A percentile compares a stretch with the other conserved stretches of the same genome.
These are phyloP conservation scores for Trypanosoma congolense DNA, from an alignment of 208 protist genomes.

Conservation along the genomic window DNA sequence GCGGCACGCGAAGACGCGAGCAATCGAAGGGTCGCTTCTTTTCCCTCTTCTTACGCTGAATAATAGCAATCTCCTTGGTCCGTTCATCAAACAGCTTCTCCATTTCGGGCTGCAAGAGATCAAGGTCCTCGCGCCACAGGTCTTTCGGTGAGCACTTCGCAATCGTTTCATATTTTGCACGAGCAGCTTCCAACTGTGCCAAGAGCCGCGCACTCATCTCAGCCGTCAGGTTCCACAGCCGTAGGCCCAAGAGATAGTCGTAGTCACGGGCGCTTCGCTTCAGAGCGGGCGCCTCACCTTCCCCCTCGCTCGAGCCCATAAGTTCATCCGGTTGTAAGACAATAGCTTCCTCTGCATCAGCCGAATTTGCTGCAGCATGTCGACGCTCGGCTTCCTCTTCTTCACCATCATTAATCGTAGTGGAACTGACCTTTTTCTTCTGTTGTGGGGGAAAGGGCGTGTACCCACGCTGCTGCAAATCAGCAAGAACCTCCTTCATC, in stretches of 20 bases:
- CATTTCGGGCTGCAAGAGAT: conserved; percentile 60
- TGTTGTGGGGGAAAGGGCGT: conserved; percentile 74
- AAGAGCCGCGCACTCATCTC: conserved; percentile 94
- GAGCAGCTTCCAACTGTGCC: conserved; percentile 73
- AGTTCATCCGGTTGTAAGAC: too few species aligned
- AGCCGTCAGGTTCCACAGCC: conserved; percentile 95
- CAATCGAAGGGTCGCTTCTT: conserved; percentile 76
- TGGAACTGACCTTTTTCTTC: conserved; percentile 80
- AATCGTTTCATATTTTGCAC: conserved; percentile 76
- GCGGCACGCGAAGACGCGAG: conserved; percentile 66
- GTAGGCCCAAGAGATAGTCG: conserved; percentile 98
- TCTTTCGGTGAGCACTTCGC: conserved; percentile 70
- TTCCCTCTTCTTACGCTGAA: conserved; percentile 83
- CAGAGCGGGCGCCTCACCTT: too few species aligned
- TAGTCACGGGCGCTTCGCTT: conserved; percentile 93
- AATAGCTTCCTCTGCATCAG: too few species aligned
- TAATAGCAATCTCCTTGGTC: conserved; percentile 55
- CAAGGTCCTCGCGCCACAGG: conserved; percentile 87
- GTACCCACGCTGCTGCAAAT: conserved; percentile 89
- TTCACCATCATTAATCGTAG: conserved; percentile 42
- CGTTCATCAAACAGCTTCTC: conserved; percentile 58
- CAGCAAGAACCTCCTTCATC: conserved; percentile 91
- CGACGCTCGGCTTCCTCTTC: conserved; percentile 24
- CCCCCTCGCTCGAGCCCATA: too few species aligned
- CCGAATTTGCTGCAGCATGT: conserved; percentile 26